Evolutionary conservation across 495 filamentous ascomycete genomes (phyloP).

Genomic region (Pseudevernia furfuracea): DNA sequence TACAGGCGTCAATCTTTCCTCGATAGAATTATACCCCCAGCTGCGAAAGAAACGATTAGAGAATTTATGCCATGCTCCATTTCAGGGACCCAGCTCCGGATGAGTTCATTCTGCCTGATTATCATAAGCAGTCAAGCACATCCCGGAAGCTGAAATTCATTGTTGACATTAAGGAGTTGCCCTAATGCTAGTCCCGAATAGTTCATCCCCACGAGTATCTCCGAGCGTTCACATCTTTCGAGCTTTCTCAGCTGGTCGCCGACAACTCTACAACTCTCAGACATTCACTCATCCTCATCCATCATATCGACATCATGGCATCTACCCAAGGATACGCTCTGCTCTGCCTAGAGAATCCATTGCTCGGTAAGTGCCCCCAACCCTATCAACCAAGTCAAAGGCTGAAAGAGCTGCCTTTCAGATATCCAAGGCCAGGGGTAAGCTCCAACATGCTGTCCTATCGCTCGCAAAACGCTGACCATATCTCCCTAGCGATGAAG

Average conservation of each 20-base stretch:
- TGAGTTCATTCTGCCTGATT: too few species aligned
- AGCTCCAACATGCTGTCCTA: slow-evolving; percentile 21
- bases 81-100: neutral
- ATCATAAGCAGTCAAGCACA: too few species aligned
- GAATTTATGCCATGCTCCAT: neutral
- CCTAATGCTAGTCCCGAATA: neutral
- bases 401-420: slow-evolving; percentile 31
- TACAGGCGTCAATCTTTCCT: slow-evolving; percentile 1
- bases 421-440: slow-evolving; percentile 88
- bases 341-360: slow-evolving; percentile 89
- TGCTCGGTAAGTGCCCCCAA: slow-evolving; percentile 60
- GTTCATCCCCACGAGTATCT: neutral
- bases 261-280: neutral
- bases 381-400: neutral
- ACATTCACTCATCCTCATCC: neutral
- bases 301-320: slow-evolving; percentile 45
- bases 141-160: neutral
- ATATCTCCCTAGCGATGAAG: slow-evolving; percentile 47
- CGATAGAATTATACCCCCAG: slow-evolving; percentile 12
- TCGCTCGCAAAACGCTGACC: neutral
- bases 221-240: neutral
- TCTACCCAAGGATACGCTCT: slow-evolving; percentile 69
- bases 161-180: neutral
- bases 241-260: neutral
- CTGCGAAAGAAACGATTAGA: neutral